These are phyloP conservation scores for Nicotiana sylvestris DNA, from an alignment of 257 asterid genomes.

Conservation along the genomic window DNA sequence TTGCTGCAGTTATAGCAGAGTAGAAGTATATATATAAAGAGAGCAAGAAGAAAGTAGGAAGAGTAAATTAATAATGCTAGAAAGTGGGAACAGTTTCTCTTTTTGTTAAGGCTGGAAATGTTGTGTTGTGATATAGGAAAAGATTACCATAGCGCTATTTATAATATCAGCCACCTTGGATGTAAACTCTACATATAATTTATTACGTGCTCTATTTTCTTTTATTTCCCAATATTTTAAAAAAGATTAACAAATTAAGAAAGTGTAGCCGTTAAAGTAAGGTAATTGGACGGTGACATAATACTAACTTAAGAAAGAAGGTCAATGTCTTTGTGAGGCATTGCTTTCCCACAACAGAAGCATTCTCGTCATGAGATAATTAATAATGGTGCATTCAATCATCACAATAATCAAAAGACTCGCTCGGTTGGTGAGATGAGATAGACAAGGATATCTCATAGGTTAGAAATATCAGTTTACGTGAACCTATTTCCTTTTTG, in stretches of 20 bases:
- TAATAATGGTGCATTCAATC: background rate
- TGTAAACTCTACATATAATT: slow-evolving; percentile 29
- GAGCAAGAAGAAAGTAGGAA: background rate
- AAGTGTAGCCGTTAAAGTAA: slow-evolving; percentile 32
- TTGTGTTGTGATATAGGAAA: slow-evolving; percentile 17
- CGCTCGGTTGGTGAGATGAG: too few species aligned
- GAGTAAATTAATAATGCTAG: background rate
- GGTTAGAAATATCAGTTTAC: too few species aligned
- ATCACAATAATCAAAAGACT: too few species aligned
- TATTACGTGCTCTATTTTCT: background rate
- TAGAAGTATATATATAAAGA: background rate
- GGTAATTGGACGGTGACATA: slow-evolving; percentile 46
- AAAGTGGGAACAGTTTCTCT: background rate
- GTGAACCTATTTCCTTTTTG: too few species aligned
- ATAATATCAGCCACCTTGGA: slow-evolving; percentile 37
- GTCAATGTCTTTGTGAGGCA: slow-evolving; percentile 34
- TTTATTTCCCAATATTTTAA: background rate
- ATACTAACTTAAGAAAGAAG: slow-evolving; percentile 16
- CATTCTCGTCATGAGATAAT: slow-evolving; percentile 9
- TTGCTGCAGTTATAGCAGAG: slow-evolving; percentile 17
- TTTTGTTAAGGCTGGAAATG: background rate
- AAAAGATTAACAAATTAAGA: background rate
- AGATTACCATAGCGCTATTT: slow-evolving; percentile 28
- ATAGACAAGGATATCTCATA: too few species aligned
- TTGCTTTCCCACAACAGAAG: slow-evolving; percentile 29